Conservation (phyloP, 2,329 filamentous ascomycete species). For the Colletotrichum cereale region DNA sequence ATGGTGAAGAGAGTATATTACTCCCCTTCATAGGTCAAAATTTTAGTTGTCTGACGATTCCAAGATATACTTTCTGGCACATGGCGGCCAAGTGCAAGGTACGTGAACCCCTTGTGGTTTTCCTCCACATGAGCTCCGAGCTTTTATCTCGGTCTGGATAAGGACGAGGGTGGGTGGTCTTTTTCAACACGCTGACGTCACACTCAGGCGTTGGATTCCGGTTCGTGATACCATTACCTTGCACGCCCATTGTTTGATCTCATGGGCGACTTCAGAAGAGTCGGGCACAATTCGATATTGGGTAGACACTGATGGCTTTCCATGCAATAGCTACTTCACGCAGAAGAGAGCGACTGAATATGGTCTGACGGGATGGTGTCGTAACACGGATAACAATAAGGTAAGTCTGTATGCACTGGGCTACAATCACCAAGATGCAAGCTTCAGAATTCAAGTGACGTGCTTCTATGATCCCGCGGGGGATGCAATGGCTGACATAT, state of each 20-base stretch:
- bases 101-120: constrained; percentile 56
- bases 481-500: constrained; percentile 28
- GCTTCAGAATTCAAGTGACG: neutral
- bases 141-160: constrained; percentile 31
- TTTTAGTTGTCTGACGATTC: neutral
- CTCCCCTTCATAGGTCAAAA: neutral
- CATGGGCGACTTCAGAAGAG: neutral
- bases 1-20: constrained; percentile 53
- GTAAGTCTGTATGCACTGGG: constrained; percentile 47
- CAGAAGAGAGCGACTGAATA: constrained; percentile 63
- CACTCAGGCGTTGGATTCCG: constrained; percentile 67
- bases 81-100: constrained; percentile 78
- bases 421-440: neutral
- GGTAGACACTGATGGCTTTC: neutral
- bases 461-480: neutral
- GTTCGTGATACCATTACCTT: constrained; percentile 49
- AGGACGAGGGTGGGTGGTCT: constrained; percentile 1
- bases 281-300: neutral
- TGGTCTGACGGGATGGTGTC: constrained; percentile 71
- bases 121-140: constrained; percentile 49
- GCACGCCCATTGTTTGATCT: neutral
- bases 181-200: constrained; percentile 45
- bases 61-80: constrained; percentile 73
- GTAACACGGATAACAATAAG: constrained; percentile 69
- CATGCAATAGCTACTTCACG: constrained; percentile 63